Conservation (phyloP, 495 filamentous ascomycete species). For the Aspergillus coremiiformis region DNA sequence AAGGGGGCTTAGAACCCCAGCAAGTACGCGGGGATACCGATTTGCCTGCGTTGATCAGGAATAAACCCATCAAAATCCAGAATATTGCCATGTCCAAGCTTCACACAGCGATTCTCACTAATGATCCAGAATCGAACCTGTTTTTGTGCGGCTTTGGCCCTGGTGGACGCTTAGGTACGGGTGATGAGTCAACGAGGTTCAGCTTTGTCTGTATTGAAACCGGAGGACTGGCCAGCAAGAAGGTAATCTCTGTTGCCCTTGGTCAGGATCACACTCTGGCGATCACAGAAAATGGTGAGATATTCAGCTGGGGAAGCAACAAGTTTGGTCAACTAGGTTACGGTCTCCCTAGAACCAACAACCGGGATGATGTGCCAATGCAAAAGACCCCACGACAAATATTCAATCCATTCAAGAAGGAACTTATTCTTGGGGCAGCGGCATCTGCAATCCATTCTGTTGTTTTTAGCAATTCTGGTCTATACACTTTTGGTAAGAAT, state of each 20-base stretch:
- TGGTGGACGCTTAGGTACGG: constrained; percentile 82
- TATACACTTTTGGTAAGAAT: constrained; percentile 95
- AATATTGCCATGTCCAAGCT: constrained; percentile 84
- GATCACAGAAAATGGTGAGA: constrained; percentile 68
- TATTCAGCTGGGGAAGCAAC: constrained; percentile 92
- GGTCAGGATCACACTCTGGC: constrained; percentile 90
- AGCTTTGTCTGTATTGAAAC: constrained; percentile 72
- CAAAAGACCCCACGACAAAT: constrained; percentile 78
- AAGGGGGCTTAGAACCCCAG: constrained; percentile 9
- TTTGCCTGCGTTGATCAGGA: constrained; percentile 61
- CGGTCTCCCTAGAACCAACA: constrained; percentile 47
- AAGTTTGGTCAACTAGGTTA: constrained; percentile 83
- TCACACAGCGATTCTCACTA: constrained; percentile 81
- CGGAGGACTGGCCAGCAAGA: constrained; percentile 61
- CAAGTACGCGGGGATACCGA: constrained; percentile 27
- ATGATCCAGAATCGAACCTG: constrained; percentile 85
- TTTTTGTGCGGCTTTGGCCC: constrained; percentile 90
- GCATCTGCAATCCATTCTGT: constrained; percentile 92
- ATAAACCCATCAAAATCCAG: constrained; percentile 61
- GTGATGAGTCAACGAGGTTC: constrained; percentile 82
- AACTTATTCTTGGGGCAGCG: constrained; percentile 70
- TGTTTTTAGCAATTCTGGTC: constrained; percentile 68
- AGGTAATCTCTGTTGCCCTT: constrained; percentile 63
- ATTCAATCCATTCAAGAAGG: constrained; percentile 83
- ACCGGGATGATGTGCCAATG: constrained; percentile 65